These are phyloP conservation scores for Fomitopsis schrenkii DNA, from an alignment of 1,284 basidiomycete species.

Conservation along the genomic window DNA sequence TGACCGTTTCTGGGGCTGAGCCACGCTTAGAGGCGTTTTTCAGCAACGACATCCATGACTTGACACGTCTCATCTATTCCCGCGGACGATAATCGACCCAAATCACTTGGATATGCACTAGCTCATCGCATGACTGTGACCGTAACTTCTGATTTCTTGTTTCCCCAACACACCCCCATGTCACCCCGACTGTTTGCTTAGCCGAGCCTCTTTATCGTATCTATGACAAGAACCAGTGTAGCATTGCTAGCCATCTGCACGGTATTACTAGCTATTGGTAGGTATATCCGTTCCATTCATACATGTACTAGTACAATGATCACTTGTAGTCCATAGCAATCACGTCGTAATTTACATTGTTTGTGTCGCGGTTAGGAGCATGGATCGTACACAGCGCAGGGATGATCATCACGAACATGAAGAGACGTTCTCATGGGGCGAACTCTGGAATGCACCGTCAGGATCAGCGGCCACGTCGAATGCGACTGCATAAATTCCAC, in stretches of 20 bases:
- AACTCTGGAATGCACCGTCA: constrained; percentile 4
- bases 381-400: not conserved
- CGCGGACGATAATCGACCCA: not conserved
- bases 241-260: constrained; percentile 1
- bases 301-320: not conserved
- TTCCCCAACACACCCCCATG: not conserved
- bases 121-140: not conserved
- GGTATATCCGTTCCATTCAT: not conserved
- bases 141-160: not conserved
- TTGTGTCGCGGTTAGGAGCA: not conserved
- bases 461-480: not conserved
- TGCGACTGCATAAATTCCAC: constrained; percentile 8
- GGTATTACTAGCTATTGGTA: not conserved
- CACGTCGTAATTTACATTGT: not conserved
- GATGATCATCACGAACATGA: not conserved
- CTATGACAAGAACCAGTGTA: constrained; percentile 3
- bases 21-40: not conserved
- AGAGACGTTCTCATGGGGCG: constrained; percentile 2
- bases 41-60: not conserved
- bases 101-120: not conserved
- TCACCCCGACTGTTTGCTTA: not conserved
- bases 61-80: not conserved
- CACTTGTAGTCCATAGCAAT: not conserved
- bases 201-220: constrained; percentile 6
- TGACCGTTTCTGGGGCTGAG: constrained; percentile 43